Conservation (phyloP, 2,329 filamentous ascomycete species). For the Exutisphaerella laricina region DNA sequence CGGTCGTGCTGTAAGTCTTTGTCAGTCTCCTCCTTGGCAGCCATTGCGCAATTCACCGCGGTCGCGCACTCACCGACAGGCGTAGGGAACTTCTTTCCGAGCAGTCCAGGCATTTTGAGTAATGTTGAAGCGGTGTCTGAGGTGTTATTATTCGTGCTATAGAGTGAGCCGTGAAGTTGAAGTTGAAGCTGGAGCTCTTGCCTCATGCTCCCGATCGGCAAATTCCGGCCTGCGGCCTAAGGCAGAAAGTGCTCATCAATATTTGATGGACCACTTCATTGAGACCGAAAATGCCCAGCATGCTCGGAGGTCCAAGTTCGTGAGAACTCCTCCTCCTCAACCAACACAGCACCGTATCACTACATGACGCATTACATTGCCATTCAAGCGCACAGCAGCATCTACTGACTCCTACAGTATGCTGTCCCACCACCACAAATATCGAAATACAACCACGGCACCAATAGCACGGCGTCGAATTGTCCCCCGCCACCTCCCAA, state of each 20-base stretch:
- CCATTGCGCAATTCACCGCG: slow-evolving; percentile 9
- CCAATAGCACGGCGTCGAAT: not conserved
- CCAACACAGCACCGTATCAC: not conserved
- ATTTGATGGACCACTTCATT: not conserved
- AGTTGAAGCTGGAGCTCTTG: not conserved
- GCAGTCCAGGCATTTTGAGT: slow-evolving; percentile 33
- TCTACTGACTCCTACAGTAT: not conserved
- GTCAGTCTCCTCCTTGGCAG: slow-evolving; percentile 18
- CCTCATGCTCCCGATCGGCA: not conserved
- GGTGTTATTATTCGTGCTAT: slow-evolving; percentile 1
- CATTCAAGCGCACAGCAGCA: slow-evolving; percentile 3
- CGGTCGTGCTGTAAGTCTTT: slow-evolving; percentile 63
- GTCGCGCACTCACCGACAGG: slow-evolving; percentile 41
- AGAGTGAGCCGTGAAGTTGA: not conserved
- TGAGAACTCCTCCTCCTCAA: no score
- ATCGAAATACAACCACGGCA: slow-evolving; percentile 1
- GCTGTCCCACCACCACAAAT: not conserved
- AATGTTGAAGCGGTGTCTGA: slow-evolving; percentile 3
- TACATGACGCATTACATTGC: not conserved
- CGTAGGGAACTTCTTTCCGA: slow-evolving; percentile 49
- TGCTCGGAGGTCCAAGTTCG: no score
- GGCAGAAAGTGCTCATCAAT: not conserved
- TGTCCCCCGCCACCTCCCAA: not conserved
- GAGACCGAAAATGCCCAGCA: not conserved
- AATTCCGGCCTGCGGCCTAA: not conserved